Base-by-base conservation (phyloP, 148 eudicot species). In the Salicornia ramosissima region DNA sequence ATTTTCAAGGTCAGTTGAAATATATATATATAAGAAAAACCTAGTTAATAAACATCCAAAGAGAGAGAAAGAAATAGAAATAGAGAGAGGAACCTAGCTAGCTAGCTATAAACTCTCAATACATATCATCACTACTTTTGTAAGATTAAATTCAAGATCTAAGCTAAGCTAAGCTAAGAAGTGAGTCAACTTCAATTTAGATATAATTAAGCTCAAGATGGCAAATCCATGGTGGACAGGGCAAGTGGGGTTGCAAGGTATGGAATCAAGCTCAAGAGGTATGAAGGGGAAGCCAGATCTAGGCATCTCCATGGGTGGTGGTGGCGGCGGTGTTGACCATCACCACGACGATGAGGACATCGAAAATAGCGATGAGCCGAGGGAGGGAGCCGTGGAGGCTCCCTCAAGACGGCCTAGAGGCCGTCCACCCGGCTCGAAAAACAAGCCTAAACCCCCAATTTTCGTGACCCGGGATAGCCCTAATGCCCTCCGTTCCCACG, bases 201-300 rank as follows among this genome's bases (percentile, higher is more conserved):
- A 30, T 39, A 16, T 28, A 0, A 13, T 28, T 49, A 6, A 29
- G 39, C 34, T 14, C 14, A 58, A 70, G 22, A 71, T 72, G 75
- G 75, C 75, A 10, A 72, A 72, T 72, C 75, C 75, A 54, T 72
- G 75, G 75, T 72, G 75, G 75, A 64, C 69, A 1, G 75, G 75
- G 6, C 75, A 72, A 72, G 69, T 64, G 34, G 75, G 75, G 54
- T 64, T 72, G 50, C 62, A 39, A 18, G 75, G 75, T 28, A 39
- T 72, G 68, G 75, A 72, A 53, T 72, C 75, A 72, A 72, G 39
- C 36, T 72, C 75, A 40, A 52, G 62, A 5, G 75, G 65, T 25
- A 39, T 39, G 47, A 62, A 62, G 10, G 65, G 28, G 31, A 72
- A 72, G 68, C 75, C 75, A 62, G 75, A 71, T 71, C 75, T 71